Conservation (phyloP, 139 green algal genomes). For the Mychonastes homosphaera region DNA sequence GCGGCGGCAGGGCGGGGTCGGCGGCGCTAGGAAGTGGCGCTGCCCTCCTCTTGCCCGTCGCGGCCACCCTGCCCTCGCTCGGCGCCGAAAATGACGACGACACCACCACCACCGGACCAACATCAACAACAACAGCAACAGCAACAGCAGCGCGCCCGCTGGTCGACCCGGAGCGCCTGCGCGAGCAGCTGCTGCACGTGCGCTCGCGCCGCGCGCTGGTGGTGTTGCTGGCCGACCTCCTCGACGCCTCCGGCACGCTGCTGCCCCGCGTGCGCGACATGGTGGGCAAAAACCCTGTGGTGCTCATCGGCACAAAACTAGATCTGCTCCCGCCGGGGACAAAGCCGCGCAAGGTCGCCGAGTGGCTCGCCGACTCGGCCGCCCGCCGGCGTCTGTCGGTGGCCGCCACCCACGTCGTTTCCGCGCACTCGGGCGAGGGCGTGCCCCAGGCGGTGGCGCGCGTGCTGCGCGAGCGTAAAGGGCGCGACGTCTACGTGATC, state of each 20-base stretch:
- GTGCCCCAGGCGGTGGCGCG: constrained; percentile 38
- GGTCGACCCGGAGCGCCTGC: background rate
- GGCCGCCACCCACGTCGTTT: constrained; percentile 56
- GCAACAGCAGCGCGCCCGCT: background rate
- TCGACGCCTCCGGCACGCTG: constrained; percentile 70
- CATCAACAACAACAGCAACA: background rate
- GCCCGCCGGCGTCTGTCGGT: constrained; percentile 54
- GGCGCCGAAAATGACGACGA: background rate
- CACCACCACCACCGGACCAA: constrained; percentile 1
- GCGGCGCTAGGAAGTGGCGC: constrained; percentile 12
- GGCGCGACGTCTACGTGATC: constrained; percentile 87
- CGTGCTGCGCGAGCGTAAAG: constrained; percentile 56
- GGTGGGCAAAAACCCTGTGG: constrained; percentile 83
- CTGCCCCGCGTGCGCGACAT: constrained; percentile 68
- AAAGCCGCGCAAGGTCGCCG: constrained; percentile 29
- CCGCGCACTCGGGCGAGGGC: constrained; percentile 44
- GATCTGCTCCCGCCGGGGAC: constrained; percentile 76
- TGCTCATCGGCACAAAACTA: constrained; percentile 87
- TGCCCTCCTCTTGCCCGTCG: too few species aligned
- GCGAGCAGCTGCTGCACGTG: constrained; percentile 28
- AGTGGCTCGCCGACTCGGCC: constrained; percentile 62
- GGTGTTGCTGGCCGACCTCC: constrained; percentile 80
- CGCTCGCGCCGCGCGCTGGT: constrained; percentile 41
- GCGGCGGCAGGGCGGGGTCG: background rate
- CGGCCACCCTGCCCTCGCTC: too few species aligned